Percentiles rank a stretch among this genome's conserved stretches.
These are phyloP conservation scores for Mucor plumbeus DNA, from an alignment of 371 early-diverging fungal genomes.

Conservation along the genomic window DNA sequence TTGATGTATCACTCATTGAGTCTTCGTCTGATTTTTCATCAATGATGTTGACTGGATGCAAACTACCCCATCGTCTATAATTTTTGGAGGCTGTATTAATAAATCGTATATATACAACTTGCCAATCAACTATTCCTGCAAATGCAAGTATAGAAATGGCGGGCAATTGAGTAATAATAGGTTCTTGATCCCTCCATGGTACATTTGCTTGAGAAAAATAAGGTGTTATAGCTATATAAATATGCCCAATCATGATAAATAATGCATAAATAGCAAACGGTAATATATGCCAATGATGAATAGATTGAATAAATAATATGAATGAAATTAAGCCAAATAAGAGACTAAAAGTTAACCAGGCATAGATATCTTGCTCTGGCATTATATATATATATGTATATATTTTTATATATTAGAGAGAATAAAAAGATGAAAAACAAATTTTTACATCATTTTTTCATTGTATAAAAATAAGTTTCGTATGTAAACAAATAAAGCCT, in stretches of 20 bases:
- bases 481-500: conserved; percentile 15
- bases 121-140: conserved; percentile 31
- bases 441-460: neutral
- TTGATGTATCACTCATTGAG: neutral
- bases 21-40: conserved; percentile 12
- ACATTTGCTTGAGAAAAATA: conserved; percentile 12
- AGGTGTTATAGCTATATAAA: neutral
- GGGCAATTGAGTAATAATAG: conserved; percentile 30
- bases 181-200: conserved; percentile 25
- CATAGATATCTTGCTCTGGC: conserved; percentile 14
- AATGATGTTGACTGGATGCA: conserved; percentile 22
- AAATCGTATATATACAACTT: conserved; percentile 34
- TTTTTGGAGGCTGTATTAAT: conserved; percentile 24
- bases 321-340: conserved; percentile 9
- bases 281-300: conserved; percentile 13
- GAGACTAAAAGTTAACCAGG: conserved; percentile 15
- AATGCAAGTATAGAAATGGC: conserved; percentile 36
- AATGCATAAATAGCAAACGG: conserved; percentile 21
- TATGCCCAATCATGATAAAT: neutral
- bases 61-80: conserved; percentile 31
- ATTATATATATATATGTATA: too few species aligned
- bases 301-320: neutral
- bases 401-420: neutral
- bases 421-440: neutral
- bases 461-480: conserved; percentile 8